phyloP scores from a whole-genome alignment of 192 early-diverging fungal genomes.

The Podochytrium sp. region DNA sequence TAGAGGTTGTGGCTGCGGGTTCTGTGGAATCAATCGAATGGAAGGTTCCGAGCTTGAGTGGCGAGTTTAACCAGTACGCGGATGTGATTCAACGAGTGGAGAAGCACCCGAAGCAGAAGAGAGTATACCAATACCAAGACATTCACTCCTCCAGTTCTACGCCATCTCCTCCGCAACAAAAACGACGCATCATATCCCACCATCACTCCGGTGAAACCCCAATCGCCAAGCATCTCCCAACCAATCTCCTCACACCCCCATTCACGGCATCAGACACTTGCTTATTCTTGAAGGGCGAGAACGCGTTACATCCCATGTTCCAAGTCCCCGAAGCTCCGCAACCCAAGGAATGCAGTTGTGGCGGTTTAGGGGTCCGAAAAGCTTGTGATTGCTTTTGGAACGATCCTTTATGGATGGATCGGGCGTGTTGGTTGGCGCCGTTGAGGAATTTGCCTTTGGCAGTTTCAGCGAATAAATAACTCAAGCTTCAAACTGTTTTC shows the following conservation, averaged over 20 bases:
- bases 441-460: no score
- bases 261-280: neutral
- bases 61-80: neutral
- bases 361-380: neutral
- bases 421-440: neutral
- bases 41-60: neutral
- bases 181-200: neutral
- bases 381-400: neutral
- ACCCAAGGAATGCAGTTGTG: neutral
- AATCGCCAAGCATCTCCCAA: neutral
- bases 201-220: neutral
- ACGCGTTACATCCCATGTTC: neutral
- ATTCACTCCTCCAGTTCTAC: neutral
- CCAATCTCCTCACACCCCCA: neutral
- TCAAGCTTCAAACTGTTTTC: no score
- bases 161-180: neutral
- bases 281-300: neutral
- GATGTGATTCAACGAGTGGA: no score
- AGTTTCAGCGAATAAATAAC: no score
- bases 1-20: neutral
- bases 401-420: neutral
- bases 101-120: neutral
- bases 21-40: no score
- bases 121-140: neutral
- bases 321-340: neutral